phyloP scores from a whole-genome alignment of 805 yeast species.

The Isabelozyma rhagii region DNA sequence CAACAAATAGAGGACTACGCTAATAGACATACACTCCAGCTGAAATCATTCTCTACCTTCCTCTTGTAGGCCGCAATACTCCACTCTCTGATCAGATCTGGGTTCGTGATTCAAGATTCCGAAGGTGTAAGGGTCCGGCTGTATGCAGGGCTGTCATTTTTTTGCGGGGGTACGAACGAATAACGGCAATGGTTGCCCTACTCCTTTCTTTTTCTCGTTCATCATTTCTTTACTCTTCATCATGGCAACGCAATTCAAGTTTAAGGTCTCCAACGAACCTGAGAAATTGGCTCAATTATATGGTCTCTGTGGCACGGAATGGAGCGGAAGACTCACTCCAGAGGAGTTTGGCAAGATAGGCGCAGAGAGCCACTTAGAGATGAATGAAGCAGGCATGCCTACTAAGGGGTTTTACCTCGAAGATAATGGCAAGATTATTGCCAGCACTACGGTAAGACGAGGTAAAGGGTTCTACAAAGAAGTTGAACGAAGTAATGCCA shows the following conservation, averaged over 20 bases:
- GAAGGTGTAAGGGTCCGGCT: neutral
- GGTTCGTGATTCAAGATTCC: neutral
- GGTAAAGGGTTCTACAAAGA: slow-evolving; percentile 27
- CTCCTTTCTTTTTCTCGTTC: neutral
- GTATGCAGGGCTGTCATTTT: neutral
- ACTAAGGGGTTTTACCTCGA: slow-evolving; percentile 24
- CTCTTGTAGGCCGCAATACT: neutral
- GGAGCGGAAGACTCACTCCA: slow-evolving; percentile 17
- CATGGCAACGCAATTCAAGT: neutral
- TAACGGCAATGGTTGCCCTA: neutral
- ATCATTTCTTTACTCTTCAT: neutral
- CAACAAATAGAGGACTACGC: no score
- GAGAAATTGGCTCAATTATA: slow-evolving; percentile 16
- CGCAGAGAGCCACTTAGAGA: slow-evolving; percentile 2
- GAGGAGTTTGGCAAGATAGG: slow-evolving; percentile 17
- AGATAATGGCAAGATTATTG: slow-evolving; percentile 19
- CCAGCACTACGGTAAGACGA: slow-evolving; percentile 19
- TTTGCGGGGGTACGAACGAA: neutral
- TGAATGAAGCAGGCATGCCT: slow-evolving; percentile 13
- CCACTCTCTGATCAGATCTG: neutral
- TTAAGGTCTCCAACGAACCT: slow-evolving; percentile 16
- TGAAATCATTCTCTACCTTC: neutral
- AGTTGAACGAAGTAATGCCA: slow-evolving; percentile 18
- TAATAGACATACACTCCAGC: no score
- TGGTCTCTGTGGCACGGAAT: slow-evolving; percentile 19